These are phyloP conservation scores for Ustilago trichophora DNA, from an alignment of 1,284 basidiomycete species.

Conservation along the genomic window DNA sequence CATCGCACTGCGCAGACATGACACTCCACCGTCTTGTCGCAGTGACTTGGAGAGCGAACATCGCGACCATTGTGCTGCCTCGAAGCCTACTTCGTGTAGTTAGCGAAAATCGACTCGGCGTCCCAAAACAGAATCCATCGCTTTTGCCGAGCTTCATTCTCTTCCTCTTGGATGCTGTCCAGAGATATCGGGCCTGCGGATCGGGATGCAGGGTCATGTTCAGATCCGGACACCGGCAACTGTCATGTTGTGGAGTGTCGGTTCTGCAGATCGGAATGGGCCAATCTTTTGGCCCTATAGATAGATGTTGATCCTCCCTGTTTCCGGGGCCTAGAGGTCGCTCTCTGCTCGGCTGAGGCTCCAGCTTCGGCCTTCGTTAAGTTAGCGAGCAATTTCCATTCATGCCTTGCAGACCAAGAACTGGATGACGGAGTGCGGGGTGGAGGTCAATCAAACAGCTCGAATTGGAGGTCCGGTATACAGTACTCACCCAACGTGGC, in stretches of 20 bases:
- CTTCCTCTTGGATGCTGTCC: no score
- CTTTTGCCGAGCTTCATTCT: no score
- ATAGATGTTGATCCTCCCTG: background rate
- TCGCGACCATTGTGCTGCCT: no score
- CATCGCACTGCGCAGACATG: no score
- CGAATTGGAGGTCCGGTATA: no score
- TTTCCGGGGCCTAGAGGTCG: no score
- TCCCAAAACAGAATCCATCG: no score
- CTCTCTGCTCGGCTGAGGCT: conserved; percentile 1
- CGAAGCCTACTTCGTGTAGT: no score
- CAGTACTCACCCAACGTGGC: no score
- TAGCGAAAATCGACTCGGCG: no score
- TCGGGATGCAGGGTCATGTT: conserved; percentile 11
- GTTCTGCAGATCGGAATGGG: conserved; percentile 5
- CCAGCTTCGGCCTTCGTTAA: background rate
- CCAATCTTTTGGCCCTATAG: background rate
- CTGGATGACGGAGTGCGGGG: conserved; percentile 9
- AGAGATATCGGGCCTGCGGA: background rate
- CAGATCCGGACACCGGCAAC: conserved; percentile 19
- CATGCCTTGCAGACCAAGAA: background rate
- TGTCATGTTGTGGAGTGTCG: conserved; percentile 13
- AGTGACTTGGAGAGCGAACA: no score
- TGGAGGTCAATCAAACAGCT: background rate
- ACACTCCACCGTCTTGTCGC: no score
- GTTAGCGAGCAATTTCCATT: background rate